phyloP scores from a whole-genome alignment of 345 rosid species.

The Rubroshorea leprosula region DNA sequence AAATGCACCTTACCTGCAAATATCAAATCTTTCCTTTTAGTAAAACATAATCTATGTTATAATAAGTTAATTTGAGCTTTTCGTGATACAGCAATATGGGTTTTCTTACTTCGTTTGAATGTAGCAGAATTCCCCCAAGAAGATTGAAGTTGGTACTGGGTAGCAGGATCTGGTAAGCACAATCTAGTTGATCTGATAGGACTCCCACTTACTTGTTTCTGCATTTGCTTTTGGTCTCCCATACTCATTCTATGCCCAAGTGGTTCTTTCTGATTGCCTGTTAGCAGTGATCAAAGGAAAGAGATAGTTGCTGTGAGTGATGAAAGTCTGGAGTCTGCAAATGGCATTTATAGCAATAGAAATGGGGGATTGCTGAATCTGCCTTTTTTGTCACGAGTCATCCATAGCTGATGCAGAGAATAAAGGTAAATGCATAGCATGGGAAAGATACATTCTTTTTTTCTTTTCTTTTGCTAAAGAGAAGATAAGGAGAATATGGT shows the following conservation, averaged over 20 bases:
- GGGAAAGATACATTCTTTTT: neutral
- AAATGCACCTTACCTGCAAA: conserved; percentile 31
- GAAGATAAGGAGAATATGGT: conserved; percentile 5
- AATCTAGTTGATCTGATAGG: conserved; percentile 20
- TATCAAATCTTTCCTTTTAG: conserved; percentile 5
- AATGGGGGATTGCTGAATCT: too few species aligned
- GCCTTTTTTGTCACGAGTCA: too few species aligned
- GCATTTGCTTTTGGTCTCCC: neutral
- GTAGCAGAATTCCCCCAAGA: conserved; percentile 26
- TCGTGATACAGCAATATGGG: neutral
- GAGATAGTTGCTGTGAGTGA: too few species aligned
- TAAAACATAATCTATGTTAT: neutral
- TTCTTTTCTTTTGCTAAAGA: neutral
- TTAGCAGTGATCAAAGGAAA: too few species aligned
- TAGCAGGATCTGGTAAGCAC: conserved; percentile 23
- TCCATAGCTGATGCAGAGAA: neutral
- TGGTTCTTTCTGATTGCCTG: too few species aligned
- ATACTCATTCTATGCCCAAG: too few species aligned
- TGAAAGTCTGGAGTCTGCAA: too few species aligned
- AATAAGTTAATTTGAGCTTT: too few species aligned
- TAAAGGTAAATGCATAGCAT: conserved; percentile 13
- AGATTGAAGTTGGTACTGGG: conserved; percentile 27
- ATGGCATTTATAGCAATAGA: too few species aligned
- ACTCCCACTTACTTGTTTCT: conserved; percentile 22
- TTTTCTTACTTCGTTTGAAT: conserved; percentile 30